A percentile compares a stretch with the other conserved stretches of the same genome.
These are phyloP conservation scores for Boletus rex-veris DNA, from an alignment of 768 basidiomycete genomes.

Conservation along the genomic window DNA sequence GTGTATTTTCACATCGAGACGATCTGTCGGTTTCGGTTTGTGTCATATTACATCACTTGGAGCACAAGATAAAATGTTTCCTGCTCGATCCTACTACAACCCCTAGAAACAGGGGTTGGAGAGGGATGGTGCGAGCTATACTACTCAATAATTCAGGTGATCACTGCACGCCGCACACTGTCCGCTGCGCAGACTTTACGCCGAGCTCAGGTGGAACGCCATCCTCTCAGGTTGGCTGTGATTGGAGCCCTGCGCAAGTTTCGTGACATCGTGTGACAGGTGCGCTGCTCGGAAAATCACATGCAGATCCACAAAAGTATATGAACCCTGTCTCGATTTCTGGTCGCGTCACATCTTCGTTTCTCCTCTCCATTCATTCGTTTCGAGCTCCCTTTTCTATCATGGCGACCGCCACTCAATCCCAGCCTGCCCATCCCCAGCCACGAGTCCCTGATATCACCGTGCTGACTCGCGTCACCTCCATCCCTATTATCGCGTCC, in stretches of 20 bases:
- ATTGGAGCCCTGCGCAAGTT: background rate
- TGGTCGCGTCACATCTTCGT: constrained; percentile 6
- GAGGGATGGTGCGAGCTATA: no score
- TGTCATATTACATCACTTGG: no score
- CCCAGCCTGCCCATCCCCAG: constrained; percentile 22
- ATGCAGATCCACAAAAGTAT: constrained; percentile 19
- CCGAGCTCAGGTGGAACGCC: no score
- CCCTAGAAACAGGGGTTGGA: no score
- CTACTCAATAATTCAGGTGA: no score
- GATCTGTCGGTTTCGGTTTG: no score
- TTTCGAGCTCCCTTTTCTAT: background rate
- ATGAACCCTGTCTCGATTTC: constrained; percentile 25
- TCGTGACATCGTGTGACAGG: constrained; percentile 26
- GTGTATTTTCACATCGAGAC: no score
- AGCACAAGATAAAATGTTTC: no score
- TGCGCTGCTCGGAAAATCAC: constrained; percentile 21
- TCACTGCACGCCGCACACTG: no score
- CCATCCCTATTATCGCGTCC: constrained; percentile 70
- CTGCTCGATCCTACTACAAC: no score
- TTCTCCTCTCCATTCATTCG: background rate
- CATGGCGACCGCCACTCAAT: constrained; percentile 38
- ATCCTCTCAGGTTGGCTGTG: no score
- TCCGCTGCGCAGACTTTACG: no score
- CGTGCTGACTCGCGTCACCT: constrained; percentile 57
- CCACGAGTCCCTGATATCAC: constrained; percentile 51